Conservation (phyloP, 441 rosid species). For the Populus tomentosa region DNA sequence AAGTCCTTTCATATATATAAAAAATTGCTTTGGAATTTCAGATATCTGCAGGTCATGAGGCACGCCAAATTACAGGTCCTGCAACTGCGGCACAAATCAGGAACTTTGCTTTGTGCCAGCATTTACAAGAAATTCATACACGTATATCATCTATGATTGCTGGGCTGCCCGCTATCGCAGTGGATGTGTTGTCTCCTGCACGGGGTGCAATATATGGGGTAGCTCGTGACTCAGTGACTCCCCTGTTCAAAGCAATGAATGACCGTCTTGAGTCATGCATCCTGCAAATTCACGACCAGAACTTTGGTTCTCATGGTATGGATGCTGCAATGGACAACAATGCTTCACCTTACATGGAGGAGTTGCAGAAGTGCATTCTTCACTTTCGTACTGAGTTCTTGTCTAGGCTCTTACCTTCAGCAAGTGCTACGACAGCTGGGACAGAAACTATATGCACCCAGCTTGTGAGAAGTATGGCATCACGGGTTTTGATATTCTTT, state of each 20-base stretch:
- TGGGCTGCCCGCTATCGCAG: slow-evolving; percentile 67
- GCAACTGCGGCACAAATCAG: slow-evolving; percentile 82
- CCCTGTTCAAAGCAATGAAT: slow-evolving; percentile 87
- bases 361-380: slow-evolving; percentile 75
- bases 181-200: slow-evolving; percentile 74
- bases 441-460: slow-evolving; percentile 86
- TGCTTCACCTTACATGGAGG: slow-evolving; percentile 96
- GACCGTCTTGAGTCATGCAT: slow-evolving; percentile 89
- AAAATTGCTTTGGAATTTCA: slow-evolving; percentile 32
- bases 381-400: slow-evolving; percentile 88
- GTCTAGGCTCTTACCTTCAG: slow-evolving; percentile 72
- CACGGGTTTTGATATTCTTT: slow-evolving; percentile 82
- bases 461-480: slow-evolving; percentile 82
- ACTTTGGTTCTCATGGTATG: slow-evolving; percentile 61
- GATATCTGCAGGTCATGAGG: slow-evolving; percentile 97
- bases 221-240: slow-evolving; percentile 84
- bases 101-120: slow-evolving; percentile 87
- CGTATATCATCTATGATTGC: slow-evolving; percentile 65
- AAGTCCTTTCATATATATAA: slow-evolving; percentile 8
- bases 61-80: slow-evolving; percentile 81
- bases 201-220: slow-evolving; percentile 72
- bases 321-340: slow-evolving; percentile 87
- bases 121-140: slow-evolving; percentile 85
- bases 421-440: slow-evolving; percentile 45
- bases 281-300: slow-evolving; percentile 90